Evolutionary conservation across 2,329 filamentous ascomycete species (phyloP).

Genomic region (Apiospora hydei): DNA sequence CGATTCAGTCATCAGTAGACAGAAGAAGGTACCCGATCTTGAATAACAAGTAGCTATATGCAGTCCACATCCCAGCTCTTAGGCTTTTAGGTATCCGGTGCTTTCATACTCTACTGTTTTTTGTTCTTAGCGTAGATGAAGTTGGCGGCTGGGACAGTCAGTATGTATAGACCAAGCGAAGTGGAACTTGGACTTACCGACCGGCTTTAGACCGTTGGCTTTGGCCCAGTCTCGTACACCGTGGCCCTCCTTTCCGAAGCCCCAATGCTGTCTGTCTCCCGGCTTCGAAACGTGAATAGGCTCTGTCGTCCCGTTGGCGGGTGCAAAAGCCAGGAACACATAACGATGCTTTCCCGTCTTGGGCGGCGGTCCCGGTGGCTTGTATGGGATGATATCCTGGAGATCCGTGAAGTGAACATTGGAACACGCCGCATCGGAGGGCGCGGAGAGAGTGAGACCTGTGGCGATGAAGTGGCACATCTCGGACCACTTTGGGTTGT

Average conservation of each 20-base stretch:
- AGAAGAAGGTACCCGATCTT: background rate
- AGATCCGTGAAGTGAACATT: constrained; percentile 36
- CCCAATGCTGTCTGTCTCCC: constrained; percentile 48
- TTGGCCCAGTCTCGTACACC: constrained; percentile 50
- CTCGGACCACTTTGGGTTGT: constrained; percentile 53
- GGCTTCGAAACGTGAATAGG: constrained; percentile 45
- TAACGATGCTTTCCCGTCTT: constrained; percentile 53
- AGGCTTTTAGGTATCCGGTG: background rate
- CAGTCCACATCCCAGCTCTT: background rate
- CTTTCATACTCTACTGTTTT: constrained; percentile 5
- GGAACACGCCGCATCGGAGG: constrained; percentile 29
- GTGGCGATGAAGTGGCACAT: constrained; percentile 55
- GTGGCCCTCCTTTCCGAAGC: constrained; percentile 43
- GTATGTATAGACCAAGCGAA: background rate
- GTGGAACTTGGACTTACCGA: constrained; percentile 45
- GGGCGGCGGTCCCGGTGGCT: constrained; percentile 49
- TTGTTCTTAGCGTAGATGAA: constrained; percentile 28
- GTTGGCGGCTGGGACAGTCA: constrained; percentile 23
- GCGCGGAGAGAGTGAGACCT: constrained; percentile 36
- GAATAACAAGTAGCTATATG: background rate
- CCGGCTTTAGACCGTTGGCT: constrained; percentile 49
- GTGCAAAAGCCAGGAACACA: constrained; percentile 49
- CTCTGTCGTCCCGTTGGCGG: constrained; percentile 48
- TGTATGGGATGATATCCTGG: constrained; percentile 49
- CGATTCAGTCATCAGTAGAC: too few relatives aligned